These are phyloP conservation scores for Chlorophyllum brunneum DNA, from an alignment of 768 basidiomycete genomes.

Conservation along the genomic window DNA sequence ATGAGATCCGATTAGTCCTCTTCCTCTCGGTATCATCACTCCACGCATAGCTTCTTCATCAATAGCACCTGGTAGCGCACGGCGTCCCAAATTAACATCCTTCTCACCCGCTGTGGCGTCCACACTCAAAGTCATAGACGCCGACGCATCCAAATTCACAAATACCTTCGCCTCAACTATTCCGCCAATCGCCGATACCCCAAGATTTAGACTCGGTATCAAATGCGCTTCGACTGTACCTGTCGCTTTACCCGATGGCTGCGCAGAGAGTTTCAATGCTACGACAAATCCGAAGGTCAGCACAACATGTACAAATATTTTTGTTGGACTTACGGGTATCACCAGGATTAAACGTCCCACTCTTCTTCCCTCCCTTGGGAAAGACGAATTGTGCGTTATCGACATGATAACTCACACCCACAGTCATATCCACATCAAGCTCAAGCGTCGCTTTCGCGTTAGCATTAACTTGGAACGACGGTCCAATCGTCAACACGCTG, in stretches of 20 bases:
- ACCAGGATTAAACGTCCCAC: conserved; percentile 28
- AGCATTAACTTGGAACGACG: conserved; percentile 40
- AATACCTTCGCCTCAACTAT: conserved; percentile 34
- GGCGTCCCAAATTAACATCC: neutral
- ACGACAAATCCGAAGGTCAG: neutral
- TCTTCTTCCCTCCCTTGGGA: conserved; percentile 30
- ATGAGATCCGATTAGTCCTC: neutral
- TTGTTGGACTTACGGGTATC: conserved; percentile 40
- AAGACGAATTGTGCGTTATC: conserved; percentile 39
- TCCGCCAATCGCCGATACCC: conserved; percentile 36
- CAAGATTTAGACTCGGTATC: conserved; percentile 44
- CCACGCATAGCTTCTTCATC: neutral
- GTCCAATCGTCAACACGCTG: conserved; percentile 45
- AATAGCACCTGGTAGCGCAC: neutral
- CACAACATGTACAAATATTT: neutral
- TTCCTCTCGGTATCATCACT: neutral
- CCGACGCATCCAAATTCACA: conserved; percentile 37
- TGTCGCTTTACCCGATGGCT: conserved; percentile 35
- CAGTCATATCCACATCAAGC: conserved; percentile 33
- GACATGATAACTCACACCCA: conserved; percentile 42
- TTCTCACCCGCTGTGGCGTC: conserved; percentile 16
- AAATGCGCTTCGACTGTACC: conserved; percentile 44
- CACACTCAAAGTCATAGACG: conserved; percentile 24
- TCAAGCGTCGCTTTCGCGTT: conserved; percentile 31
- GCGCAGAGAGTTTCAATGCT: conserved; percentile 40